Conservation (phyloP, 257 asterid genomes). For the Solanum rostratum region DNA sequence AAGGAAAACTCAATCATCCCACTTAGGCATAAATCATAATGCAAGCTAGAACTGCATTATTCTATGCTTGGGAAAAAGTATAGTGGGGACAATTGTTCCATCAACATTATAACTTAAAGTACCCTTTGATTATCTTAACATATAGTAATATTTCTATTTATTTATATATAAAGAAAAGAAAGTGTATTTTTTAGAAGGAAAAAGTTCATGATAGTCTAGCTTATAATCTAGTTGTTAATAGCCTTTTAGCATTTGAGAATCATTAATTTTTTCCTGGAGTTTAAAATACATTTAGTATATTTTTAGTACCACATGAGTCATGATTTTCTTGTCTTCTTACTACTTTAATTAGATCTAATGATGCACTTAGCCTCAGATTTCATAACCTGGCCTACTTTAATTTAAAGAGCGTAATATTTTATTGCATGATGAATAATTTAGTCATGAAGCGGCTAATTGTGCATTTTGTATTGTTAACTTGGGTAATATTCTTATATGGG, state of each 20-base stretch:
- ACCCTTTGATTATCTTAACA: not conserved
- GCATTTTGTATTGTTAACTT: not conserved
- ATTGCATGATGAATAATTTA: conserved; percentile 5
- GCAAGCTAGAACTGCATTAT: conserved; percentile 25
- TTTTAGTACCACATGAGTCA: not conserved
- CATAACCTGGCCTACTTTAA: not conserved
- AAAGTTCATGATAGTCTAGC: not conserved
- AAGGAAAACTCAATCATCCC: conserved; percentile 10
- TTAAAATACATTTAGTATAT: not conserved
- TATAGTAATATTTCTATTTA: not conserved
- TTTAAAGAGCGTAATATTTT: not conserved
- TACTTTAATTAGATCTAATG: not conserved
- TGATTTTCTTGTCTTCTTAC: not conserved
- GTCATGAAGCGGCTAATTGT: not conserved
- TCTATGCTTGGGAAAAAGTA: conserved; percentile 16
- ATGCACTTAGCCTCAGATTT: not conserved
- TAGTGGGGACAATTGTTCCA: conserved; percentile 37
- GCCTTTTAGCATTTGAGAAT: conserved; percentile 5
- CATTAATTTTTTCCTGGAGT: not conserved
- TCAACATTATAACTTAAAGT: conserved; percentile 11
- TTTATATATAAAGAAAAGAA: not conserved
- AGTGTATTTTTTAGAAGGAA: not conserved
- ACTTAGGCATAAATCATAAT: conserved; percentile 18
- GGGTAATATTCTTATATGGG: not conserved
- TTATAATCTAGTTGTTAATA: not conserved